These are phyloP conservation scores for Suhomyces kunorum DNA, from an alignment of 1,139 yeast species.

Conservation along the genomic window DNA sequence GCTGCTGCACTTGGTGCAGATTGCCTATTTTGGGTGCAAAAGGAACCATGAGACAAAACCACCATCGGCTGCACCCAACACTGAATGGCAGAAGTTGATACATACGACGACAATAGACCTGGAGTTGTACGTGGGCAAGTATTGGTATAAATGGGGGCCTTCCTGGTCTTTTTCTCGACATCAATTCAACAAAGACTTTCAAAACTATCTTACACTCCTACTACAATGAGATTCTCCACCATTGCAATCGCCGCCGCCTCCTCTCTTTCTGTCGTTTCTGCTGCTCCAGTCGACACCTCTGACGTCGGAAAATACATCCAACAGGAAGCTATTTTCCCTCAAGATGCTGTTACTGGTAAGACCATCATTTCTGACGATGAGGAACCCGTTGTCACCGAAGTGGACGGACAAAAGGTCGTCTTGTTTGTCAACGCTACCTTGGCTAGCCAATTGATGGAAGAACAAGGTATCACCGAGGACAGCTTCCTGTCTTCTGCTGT, in stretches of 20 bases:
- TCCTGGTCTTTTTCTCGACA: neutral
- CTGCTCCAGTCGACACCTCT: constrained; percentile 16
- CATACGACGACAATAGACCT: too few species aligned
- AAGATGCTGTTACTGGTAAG: constrained; percentile 19
- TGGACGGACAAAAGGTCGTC: constrained; percentile 20
- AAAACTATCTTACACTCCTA: constrained; percentile 1
- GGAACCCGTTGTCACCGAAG: constrained; percentile 18
- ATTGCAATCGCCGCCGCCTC: constrained; percentile 16
- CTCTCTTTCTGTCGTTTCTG: constrained; percentile 14
- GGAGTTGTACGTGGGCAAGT: too few species aligned
- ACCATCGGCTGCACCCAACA: too few species aligned
- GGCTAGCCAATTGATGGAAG: constrained; percentile 16
- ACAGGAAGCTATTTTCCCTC: constrained; percentile 17
- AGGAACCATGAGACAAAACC: constrained; percentile 4
- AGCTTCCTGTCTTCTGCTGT: constrained; percentile 6
- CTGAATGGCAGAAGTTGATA: neutral
- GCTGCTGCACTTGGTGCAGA: neutral
- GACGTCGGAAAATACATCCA: constrained; percentile 5
- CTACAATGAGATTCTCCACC: constrained; percentile 17
- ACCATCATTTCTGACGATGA: constrained; percentile 18
- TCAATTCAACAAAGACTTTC: constrained; percentile 4
- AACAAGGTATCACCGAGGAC: constrained; percentile 9
- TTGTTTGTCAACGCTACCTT: constrained; percentile 22
- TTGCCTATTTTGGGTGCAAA: constrained; percentile 13
- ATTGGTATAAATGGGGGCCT: neutral